Evolutionary conservation across 1,284 basidiomycete genomes (phyloP).

Genomic region (Ganoderma sinense): DNA sequence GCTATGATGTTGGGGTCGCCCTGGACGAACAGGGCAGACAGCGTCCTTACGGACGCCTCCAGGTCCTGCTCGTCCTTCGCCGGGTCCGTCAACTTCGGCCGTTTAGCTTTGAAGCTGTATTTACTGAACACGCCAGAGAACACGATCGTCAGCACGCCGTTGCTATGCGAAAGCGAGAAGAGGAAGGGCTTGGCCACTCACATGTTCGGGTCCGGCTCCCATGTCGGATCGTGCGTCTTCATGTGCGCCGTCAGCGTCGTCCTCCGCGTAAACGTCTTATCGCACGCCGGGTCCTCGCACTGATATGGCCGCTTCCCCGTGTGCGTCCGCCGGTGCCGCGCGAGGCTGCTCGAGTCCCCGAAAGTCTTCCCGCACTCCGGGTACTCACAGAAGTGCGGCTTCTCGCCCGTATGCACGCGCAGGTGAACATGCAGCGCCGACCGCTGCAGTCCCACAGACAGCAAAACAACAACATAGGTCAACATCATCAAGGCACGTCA

Average conservation of each 20-base stretch:
- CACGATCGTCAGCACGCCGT: slow-evolving; percentile 17
- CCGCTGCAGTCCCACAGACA: slow-evolving; percentile 53
- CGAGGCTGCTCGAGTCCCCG: slow-evolving; percentile 88
- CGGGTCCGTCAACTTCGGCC: slow-evolving; percentile 58
- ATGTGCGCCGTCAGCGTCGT: slow-evolving; percentile 84
- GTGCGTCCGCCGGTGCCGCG: slow-evolving; percentile 88
- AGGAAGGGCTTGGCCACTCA: slow-evolving; percentile 46
- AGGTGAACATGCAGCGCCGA: slow-evolving; percentile 88
- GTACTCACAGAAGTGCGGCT: slow-evolving; percentile 88
- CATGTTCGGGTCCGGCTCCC: slow-evolving; percentile 84
- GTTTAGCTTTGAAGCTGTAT: slow-evolving; percentile 79
- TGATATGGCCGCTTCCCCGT: slow-evolving; percentile 85
- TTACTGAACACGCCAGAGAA: slow-evolving; percentile 51
- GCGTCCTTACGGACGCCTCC: slow-evolving; percentile 73
- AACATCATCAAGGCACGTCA: not conserved
- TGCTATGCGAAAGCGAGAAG: slow-evolving; percentile 2
- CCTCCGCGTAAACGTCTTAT: slow-evolving; percentile 85
- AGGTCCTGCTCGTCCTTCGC: slow-evolving; percentile 56
- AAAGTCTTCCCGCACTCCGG: slow-evolving; percentile 86
- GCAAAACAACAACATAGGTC: not conserved
- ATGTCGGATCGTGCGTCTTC: slow-evolving; percentile 81
- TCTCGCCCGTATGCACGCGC: slow-evolving; percentile 90
- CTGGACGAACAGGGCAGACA: slow-evolving; percentile 69
- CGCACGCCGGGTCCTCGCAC: slow-evolving; percentile 79
- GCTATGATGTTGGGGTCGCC: slow-evolving; percentile 30